phyloP scores from a whole-genome alignment of 805 yeast genomes.

The Tetrapisispora taiwanensis region DNA sequence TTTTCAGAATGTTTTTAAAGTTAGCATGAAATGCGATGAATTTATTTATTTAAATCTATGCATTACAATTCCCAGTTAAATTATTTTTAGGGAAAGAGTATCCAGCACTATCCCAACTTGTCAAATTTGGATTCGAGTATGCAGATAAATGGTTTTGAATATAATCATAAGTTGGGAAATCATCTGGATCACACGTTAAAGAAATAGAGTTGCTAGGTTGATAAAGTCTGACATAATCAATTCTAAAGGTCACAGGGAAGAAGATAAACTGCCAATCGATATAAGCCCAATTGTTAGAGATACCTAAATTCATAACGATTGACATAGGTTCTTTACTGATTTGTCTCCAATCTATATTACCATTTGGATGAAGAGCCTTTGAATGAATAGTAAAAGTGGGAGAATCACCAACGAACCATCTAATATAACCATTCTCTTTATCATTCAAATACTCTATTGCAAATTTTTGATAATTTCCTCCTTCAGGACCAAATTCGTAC shows the following conservation, averaged over 20 bases:
- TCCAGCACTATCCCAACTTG: constrained; percentile 70
- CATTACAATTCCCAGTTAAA: constrained; percentile 41
- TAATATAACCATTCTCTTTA: constrained; percentile 58
- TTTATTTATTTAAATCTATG: not conserved
- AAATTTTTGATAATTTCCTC: constrained; percentile 53
- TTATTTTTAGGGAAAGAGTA: constrained; percentile 55
- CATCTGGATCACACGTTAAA: constrained; percentile 78
- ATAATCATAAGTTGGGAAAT: constrained; percentile 77
- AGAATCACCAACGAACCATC: constrained; percentile 76
- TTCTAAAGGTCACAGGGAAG: constrained; percentile 68
- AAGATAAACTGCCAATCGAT: constrained; percentile 76
- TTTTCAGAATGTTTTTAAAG: too few species aligned
- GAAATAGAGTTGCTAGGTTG: constrained; percentile 60
- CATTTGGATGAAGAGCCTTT: constrained; percentile 75
- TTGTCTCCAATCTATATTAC: constrained; percentile 76
- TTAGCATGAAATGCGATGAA: too few species aligned
- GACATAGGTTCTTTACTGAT: constrained; percentile 91
- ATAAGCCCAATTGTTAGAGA: constrained; percentile 87
- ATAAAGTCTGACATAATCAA: constrained; percentile 86
- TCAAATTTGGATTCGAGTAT: constrained; percentile 57
- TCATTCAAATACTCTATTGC: constrained; percentile 74
- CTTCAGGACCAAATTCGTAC: constrained; percentile 58
- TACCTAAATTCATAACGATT: constrained; percentile 74
- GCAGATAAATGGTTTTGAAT: constrained; percentile 61
- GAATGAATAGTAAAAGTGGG: constrained; percentile 71